A percentile compares a stretch with the other conserved stretches of the same genome.
Evolutionary conservation across 2,329 filamentous ascomycete species (phyloP).

Genomic region (Clathrospora elynae): DNA sequence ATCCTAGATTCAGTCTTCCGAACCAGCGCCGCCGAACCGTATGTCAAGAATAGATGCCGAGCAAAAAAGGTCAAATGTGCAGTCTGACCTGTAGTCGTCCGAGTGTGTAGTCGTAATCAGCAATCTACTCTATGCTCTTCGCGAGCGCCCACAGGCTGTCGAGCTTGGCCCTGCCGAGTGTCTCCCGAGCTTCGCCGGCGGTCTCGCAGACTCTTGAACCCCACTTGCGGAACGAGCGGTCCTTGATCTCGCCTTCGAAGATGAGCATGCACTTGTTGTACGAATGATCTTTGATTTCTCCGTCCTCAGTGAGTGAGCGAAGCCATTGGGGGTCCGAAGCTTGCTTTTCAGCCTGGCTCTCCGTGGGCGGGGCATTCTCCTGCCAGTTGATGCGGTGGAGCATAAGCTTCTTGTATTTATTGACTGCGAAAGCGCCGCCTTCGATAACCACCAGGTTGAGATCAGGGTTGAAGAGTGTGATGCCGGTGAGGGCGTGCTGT

Average conservation of each 20-base stretch:
- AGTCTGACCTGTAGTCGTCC: background rate
- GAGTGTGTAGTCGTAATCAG: background rate
- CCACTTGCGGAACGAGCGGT: slow-evolving; percentile 83
- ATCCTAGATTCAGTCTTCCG: background rate
- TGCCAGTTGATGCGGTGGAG: slow-evolving; percentile 93
- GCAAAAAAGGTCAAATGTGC: background rate
- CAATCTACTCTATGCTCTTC: slow-evolving; percentile 60
- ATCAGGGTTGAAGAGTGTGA: slow-evolving; percentile 89
- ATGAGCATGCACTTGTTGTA: slow-evolving; percentile 81
- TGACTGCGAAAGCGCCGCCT: slow-evolving; percentile 81
- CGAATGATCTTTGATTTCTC: slow-evolving; percentile 79
- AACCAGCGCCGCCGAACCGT: background rate
- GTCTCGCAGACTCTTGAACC: slow-evolving; percentile 86
- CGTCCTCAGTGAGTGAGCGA: slow-evolving; percentile 75
- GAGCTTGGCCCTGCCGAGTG: slow-evolving; percentile 80
- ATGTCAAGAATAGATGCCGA: background rate
- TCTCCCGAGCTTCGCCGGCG: slow-evolving; percentile 83
- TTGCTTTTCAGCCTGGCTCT: slow-evolving; percentile 61
- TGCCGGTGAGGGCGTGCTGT: slow-evolving; percentile 81
- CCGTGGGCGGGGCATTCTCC: slow-evolving; percentile 76
- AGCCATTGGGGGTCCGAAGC: slow-evolving; percentile 74
- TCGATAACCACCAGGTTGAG: slow-evolving; percentile 91
- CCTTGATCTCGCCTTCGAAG: slow-evolving; percentile 89
- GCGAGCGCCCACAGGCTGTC: slow-evolving; percentile 94
- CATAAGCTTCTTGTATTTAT: slow-evolving; percentile 90